Base-by-base conservation (phyloP, 495 filamentous ascomycete species). In the Penicillium fimorum region DNA sequence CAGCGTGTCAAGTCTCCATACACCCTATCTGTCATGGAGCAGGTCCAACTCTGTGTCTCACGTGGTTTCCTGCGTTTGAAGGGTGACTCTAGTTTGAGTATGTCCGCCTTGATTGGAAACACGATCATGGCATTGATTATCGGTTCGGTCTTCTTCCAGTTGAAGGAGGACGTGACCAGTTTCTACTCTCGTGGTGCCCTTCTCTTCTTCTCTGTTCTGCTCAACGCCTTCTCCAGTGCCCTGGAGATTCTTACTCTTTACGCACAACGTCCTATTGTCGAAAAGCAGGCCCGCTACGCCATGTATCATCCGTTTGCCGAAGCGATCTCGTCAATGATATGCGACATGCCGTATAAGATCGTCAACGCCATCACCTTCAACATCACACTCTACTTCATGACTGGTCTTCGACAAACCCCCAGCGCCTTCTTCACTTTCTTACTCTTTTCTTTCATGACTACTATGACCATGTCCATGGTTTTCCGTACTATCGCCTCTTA, bases 191-290 rank as follows among this genome's bases (percentile, higher is more conserved):
- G 90, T 50, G 91, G 89, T 47, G 89, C 89, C 57, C 76, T 97
- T 32, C 79, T 97, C 35, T 97, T 97, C 84, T 97, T 97, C 65
- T 90, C 91, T 56, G 86, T 95, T 58, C 78, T 97, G 43, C 69
- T 96, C 71, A 96, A 96, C 67, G 92, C 92, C 24, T 96, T 97
- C 64, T 80, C 86, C 56, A 89, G 84, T 72, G 85, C 86, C 55
- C 78, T 96, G 9, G 92, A 96, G 68, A 87, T 89, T 59, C 73
- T 84, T 57, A 81, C 68, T 15, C 70, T 86, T 15, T 87, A 85
- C 59, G 74, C 74, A 0, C 84, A 87, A 72, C 79, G 84, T 46
- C 82, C 85, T 2, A 85, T 89, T 49, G 83, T 90, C 29, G 83
- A 86, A 57, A 88, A 88, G 64, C 86, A 89, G 57, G 72, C 76